Evolutionary conservation across 257 asterid genomes (phyloP).

Genomic region (Forsythia viridissima): DNA sequence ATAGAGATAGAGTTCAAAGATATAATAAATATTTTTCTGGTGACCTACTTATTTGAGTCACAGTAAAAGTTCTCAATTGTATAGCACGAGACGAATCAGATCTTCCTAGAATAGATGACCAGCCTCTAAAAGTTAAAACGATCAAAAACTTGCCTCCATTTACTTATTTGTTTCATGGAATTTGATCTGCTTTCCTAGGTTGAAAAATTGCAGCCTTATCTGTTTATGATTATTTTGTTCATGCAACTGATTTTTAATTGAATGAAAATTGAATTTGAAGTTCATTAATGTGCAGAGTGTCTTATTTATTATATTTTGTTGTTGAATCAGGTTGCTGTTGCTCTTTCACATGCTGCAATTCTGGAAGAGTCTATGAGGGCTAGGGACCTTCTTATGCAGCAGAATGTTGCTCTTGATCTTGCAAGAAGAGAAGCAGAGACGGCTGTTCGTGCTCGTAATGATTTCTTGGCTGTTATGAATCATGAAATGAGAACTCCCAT

Average conservation of each 20-base stretch:
- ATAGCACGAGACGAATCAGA: neutral
- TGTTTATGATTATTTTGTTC: neutral
- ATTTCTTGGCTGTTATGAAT: conserved; percentile 97
- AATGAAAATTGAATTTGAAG: neutral
- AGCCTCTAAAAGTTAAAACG: neutral
- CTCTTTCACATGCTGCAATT: conserved; percentile 98
- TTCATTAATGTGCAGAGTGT: conserved; percentile 10
- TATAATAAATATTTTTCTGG: neutral
- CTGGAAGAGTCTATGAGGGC: conserved; percentile 99
- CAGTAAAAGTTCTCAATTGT: neutral
- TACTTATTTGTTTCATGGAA: conserved; percentile 7
- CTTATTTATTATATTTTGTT: conserved; percentile 13
- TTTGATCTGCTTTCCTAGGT: conserved; percentile 9
- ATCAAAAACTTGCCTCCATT: neutral
- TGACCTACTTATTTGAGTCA: conserved; percentile 11
- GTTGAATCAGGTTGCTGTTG: conserved; percentile 88
- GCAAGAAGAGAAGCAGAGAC: conserved; percentile 99
- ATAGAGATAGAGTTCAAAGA: neutral
- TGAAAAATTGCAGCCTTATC: neutral
- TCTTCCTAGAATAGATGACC: conserved; percentile 5
- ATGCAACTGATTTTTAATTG: neutral
- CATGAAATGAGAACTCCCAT: conserved; percentile 99
- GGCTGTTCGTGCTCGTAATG: conserved; percentile 94
- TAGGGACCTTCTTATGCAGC: conserved; percentile 89
- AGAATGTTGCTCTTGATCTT: conserved; percentile 83